Percentiles rank a stretch among this genome's conserved stretches.
Evolutionary conservation across 148 eudicot species (phyloP).

Genomic region (Vaccinium darrowii): DNA sequence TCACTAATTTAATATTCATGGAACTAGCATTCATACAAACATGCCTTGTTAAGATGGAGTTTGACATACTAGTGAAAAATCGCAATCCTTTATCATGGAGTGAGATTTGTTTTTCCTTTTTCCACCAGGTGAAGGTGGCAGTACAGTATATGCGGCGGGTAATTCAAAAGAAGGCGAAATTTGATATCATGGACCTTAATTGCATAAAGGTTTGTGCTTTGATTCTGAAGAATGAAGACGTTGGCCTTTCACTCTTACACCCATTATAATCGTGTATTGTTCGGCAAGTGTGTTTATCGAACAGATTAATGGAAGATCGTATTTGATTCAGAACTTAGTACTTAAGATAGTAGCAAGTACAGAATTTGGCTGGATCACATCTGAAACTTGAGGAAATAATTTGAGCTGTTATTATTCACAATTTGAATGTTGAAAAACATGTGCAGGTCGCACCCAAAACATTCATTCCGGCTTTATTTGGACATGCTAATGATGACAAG

Average conservation of each 20-base stretch:
- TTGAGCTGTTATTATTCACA: not conserved
- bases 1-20: not conserved
- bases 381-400: not conserved
- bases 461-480: constrained; percentile 83
- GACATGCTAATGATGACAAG: constrained; percentile 85
- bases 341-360: not conserved
- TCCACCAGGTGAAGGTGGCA: constrained; percentile 76
- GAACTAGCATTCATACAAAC: not conserved
- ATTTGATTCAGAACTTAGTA: not conserved
- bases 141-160: constrained; percentile 84
- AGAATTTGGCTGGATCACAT: not conserved
- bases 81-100: not conserved
- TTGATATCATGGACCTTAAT: constrained; percentile 84
- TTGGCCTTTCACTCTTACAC: constrained; percentile 7
- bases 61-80: constrained; percentile 5
- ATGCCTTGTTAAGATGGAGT: not conserved
- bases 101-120: constrained; percentile 1
- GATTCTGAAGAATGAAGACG: constrained; percentile 14
- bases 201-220: constrained; percentile 53
- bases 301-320: not conserved
- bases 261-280: not conserved
- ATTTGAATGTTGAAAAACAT: not conserved
- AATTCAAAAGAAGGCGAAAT: constrained; percentile 80
- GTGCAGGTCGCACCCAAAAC: constrained; percentile 79
- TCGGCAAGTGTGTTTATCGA: not conserved